Evolutionary conservation across 495 filamentous ascomycete species (phyloP).

Genomic region (Penicillium taxi): DNA sequence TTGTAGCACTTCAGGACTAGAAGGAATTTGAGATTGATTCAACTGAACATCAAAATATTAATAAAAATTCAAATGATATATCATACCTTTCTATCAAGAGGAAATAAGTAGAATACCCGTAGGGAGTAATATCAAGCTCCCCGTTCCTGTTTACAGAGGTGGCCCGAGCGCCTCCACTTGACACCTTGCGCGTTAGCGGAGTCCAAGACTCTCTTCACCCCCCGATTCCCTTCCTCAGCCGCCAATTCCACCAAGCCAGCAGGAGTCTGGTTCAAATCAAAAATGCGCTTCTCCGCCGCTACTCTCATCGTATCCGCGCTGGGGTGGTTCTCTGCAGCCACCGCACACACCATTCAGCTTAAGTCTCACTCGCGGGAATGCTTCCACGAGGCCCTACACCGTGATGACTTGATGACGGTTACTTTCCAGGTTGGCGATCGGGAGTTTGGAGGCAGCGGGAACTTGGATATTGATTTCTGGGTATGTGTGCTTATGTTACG

Average conservation of each 20-base stretch:
- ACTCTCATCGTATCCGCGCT: slow-evolving; percentile 56
- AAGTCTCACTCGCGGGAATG: slow-evolving; percentile 87
- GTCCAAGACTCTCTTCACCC: slow-evolving; percentile 3
- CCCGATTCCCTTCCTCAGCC: slow-evolving; percentile 7
- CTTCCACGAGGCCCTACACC: slow-evolving; percentile 90
- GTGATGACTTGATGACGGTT: slow-evolving; percentile 95
- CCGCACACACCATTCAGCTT: slow-evolving; percentile 92
- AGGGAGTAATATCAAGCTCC: not conserved
- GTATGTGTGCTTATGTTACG: no score
- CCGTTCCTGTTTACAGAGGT: slow-evolving; percentile 22
- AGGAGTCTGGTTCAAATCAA: slow-evolving; percentile 4
- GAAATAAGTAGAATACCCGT: not conserved
- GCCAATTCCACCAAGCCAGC: slow-evolving; percentile 6
- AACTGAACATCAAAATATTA: not conserved
- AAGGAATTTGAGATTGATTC: not conserved
- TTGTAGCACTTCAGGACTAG: not conserved
- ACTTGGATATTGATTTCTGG: slow-evolving; percentile 97
- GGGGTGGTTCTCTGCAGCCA: slow-evolving; percentile 52
- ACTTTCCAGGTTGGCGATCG: slow-evolving; percentile 94
- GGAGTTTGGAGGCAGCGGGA: slow-evolving; percentile 90
- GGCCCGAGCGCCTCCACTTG: slow-evolving; percentile 39
- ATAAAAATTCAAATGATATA: not conserved
- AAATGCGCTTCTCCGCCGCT: slow-evolving; percentile 48
- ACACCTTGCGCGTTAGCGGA: slow-evolving; percentile 33
- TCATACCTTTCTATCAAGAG: not conserved